Base-by-base conservation (phyloP, 495 filamentous ascomycete species). In the Xylaria intraflava region DNA sequence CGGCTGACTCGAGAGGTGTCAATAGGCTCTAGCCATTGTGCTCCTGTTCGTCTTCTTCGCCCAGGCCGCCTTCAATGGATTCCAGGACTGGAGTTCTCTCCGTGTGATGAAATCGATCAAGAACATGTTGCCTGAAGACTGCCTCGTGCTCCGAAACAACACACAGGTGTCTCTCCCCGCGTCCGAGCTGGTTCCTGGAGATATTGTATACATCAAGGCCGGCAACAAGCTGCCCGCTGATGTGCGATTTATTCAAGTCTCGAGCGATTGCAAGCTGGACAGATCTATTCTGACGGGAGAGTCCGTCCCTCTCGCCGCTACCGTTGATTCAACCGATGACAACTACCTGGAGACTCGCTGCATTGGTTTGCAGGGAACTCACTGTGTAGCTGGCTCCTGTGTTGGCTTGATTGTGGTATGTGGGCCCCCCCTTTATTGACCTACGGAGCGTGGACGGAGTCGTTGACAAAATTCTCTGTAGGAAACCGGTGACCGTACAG, bases 281-380 rank as follows among this genome's bases (percentile, higher is more conserved):
- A 76, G 86, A 19, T 79, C 83, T 0, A 83, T 90, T 39, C 65
- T 88, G 0, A 88, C 84, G 9, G 85, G 83, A 78, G 69, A 61
- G 68, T 81, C 84, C 5, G 70, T 80, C 19, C 83, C 84, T 31
- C 66, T 87, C 16, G 70, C 73, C 7, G 85, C 80, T 5, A 71
- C 78, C 2, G 76, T 81, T 8, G 76, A 88, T 3, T 72, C 67
- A 7, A 85, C 81, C 0, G 83, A 88, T 45, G 67, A 73, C 20
- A 89, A 89, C 64, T 89, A 86, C 58, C 78, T 90, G 26, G 86
- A 89, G 62, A 87, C 85, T 17, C 76, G 76, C 20, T 85, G 82
- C 55, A 84, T 89, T 41, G 86, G 83, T n/a, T 65, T 90, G 20
- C 83, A 85, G 70, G 85, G 86, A 27, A 88, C 83, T 1, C 77